Conservation (phyloP, 768 basidiomycete species). For the Lactifluus rugatus region DNA sequence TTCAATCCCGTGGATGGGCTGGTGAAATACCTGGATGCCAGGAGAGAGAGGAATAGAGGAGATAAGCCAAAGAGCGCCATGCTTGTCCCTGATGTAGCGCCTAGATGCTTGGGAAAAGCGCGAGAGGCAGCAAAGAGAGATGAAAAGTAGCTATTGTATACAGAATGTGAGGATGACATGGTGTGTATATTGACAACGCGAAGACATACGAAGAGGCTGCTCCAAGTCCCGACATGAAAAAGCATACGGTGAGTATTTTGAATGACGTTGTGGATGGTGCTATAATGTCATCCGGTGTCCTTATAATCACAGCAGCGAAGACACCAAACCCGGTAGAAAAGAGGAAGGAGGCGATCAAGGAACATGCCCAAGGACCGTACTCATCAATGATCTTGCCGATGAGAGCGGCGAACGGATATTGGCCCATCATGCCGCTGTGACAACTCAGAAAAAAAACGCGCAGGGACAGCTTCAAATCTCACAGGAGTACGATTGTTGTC, state of each 20-base stretch:
- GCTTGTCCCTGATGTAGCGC: slow-evolving; percentile 54
- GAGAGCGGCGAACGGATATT: slow-evolving; percentile 66
- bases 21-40: slow-evolving; percentile 57
- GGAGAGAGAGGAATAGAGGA: slow-evolving; percentile 56
- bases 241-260: slow-evolving; percentile 43
- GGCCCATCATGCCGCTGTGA: slow-evolving; percentile 67
- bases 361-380: slow-evolving; percentile 60
- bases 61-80: slow-evolving; percentile 77
- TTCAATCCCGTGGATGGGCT: slow-evolving; percentile 34
- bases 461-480: slow-evolving; percentile 23
- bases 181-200: background rate
- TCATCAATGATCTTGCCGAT: slow-evolving; percentile 61
- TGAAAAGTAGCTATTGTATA: slow-evolving; percentile 43
- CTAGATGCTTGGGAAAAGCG: slow-evolving; percentile 54
- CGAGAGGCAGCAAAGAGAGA: slow-evolving; percentile 67
- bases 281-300: slow-evolving; percentile 31
- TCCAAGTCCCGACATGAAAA: slow-evolving; percentile 55
- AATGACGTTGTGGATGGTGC: slow-evolving; percentile 38
- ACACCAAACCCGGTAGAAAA: slow-evolving; percentile 53
- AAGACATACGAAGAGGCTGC: slow-evolving; percentile 60
- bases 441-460: background rate
- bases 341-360: slow-evolving; percentile 47
- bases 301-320: slow-evolving; percentile 50
- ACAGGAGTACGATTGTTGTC: slow-evolving; percentile 72
- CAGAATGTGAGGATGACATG: background rate